phyloP scores from a whole-genome alignment of 768 basidiomycete species.

The Lactarius quietus region DNA sequence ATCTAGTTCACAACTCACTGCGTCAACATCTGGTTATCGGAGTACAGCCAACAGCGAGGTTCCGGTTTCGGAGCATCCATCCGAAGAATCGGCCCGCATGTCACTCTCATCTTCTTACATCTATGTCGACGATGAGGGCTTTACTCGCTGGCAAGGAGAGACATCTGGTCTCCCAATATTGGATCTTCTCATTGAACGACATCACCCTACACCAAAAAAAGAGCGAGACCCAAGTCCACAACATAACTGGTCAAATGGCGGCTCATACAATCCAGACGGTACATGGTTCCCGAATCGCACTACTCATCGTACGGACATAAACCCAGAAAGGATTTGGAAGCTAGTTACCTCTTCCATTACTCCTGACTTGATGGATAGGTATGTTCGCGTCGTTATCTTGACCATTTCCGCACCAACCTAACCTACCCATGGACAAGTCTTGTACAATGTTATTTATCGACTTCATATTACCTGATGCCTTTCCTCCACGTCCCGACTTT shows the following conservation, averaged over 20 bases:
- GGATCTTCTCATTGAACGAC: slow-evolving; percentile 75
- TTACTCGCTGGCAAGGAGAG: slow-evolving; percentile 88
- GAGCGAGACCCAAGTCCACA: slow-evolving; percentile 33
- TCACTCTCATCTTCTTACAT: slow-evolving; percentile 75
- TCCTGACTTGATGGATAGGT: slow-evolving; percentile 94
- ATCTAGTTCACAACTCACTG: slow-evolving; percentile 44
- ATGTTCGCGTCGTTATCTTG: slow-evolving; percentile 30
- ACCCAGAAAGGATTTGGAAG: slow-evolving; percentile 86
- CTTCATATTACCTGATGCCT: slow-evolving; percentile 89
- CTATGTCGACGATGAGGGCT: slow-evolving; percentile 85
- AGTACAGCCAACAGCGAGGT: slow-evolving; percentile 7
- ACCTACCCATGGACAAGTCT: slow-evolving; percentile 46
- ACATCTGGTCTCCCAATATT: slow-evolving; percentile 89
- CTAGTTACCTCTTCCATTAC: slow-evolving; percentile 81
- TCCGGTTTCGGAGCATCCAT: slow-evolving; percentile 41
- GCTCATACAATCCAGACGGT: slow-evolving; percentile 10
- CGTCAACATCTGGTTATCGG: slow-evolving; percentile 38
- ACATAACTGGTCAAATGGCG: slow-evolving; percentile 16
- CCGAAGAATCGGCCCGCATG: slow-evolving; percentile 58
- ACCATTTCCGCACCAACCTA: not conserved
- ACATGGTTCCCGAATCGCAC: slow-evolving; percentile 87
- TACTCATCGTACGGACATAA: slow-evolving; percentile 68
- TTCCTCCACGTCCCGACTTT: slow-evolving; percentile 92
- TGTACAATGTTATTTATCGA: slow-evolving; percentile 83
- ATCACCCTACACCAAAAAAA: slow-evolving; percentile 40